phyloP scores from a whole-genome alignment of 1,284 basidiomycete species.

The Phylloporus gajari region DNA sequence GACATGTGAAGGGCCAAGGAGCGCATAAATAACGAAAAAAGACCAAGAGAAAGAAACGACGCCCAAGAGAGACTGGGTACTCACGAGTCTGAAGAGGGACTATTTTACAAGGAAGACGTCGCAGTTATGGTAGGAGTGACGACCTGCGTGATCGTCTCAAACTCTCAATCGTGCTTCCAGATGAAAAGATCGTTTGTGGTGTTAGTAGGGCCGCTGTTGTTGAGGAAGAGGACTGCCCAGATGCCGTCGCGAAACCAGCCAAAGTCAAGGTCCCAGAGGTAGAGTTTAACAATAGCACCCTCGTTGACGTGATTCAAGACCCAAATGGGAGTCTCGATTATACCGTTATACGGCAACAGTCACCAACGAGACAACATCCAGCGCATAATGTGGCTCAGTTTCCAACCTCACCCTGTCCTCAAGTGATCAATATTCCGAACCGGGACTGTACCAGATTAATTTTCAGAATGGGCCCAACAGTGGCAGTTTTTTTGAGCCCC shows the following conservation, averaged over 20 bases:
- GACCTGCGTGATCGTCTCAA: constrained; percentile 21
- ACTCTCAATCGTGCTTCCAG: constrained; percentile 7
- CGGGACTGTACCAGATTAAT: too few species aligned
- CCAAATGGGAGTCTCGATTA: too few species aligned
- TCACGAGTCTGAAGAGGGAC: constrained; percentile 35
- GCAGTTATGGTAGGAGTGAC: constrained; percentile 6
- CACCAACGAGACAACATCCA: too few species aligned
- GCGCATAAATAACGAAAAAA: not conserved
- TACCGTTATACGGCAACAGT: too few species aligned
- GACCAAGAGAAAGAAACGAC: not conserved
- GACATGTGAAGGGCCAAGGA: not conserved
- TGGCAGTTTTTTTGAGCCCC: too few species aligned
- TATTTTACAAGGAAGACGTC: constrained; percentile 3
- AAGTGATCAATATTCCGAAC: too few species aligned
- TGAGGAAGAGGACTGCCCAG: constrained; percentile 12
- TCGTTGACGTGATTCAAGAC: too few species aligned
- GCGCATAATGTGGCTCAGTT: too few species aligned
- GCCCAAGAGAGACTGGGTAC: constrained; percentile 16
- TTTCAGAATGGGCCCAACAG: too few species aligned
- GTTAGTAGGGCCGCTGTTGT: not conserved
- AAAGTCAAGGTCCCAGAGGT: constrained; percentile 18
- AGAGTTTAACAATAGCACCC: too few species aligned
- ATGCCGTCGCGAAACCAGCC: constrained; percentile 16
- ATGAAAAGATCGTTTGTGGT: constrained; percentile 23
- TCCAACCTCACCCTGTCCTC: too few species aligned